A percentile compares a stretch with the other conserved stretches of the same genome.
phyloP scores from a whole-genome alignment of 495 filamentous ascomycete species.

The Xeromyces bisporus region DNA sequence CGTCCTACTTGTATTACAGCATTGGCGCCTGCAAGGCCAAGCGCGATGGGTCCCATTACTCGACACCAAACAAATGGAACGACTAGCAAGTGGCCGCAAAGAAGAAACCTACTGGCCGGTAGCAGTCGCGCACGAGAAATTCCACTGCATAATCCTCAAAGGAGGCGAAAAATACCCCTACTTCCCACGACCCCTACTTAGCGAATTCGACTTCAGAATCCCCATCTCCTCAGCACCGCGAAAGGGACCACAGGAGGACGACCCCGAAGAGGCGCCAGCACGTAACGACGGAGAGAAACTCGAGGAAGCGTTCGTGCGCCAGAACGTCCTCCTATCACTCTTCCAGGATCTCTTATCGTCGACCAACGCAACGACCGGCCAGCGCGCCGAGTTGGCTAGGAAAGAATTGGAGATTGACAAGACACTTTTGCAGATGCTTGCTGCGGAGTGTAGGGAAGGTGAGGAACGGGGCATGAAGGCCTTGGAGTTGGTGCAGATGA shows the following conservation, averaged over 20 bases:
- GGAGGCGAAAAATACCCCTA: conserved; percentile 85
- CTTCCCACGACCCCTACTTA: conserved; percentile 82
- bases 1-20: conserved; percentile 66
- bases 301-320: conserved; percentile 67
- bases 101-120: conserved; percentile 90
- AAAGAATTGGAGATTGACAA: conserved; percentile 75
- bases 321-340: conserved; percentile 50
- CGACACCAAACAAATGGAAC: conserved; percentile 69
- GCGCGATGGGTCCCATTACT: conserved; percentile 85
- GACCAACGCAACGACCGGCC: conserved; percentile 39
- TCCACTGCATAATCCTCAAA: conserved; percentile 98
- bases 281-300: conserved; percentile 30
- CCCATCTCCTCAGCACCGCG: conserved; percentile 44
- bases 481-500: conserved; percentile 62
- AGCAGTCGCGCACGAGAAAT: conserved; percentile 77
- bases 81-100: conserved; percentile 66
- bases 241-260: conserved; percentile 18
- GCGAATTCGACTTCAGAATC: conserved; percentile 83
- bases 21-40: conserved; percentile 74
- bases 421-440: conserved; percentile 73
- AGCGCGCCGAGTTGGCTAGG: conserved; percentile 50
- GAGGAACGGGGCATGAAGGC: conserved; percentile 91
- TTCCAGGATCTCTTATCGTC: conserved; percentile 48
- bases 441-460: conserved; percentile 74
- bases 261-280: conserved; percentile 20